Evolutionary conservation across 176 grass and related monocot species (phyloP), one percentile per base, ranked within the genome.

Genomic region (Elaeis guineensis): DNA sequence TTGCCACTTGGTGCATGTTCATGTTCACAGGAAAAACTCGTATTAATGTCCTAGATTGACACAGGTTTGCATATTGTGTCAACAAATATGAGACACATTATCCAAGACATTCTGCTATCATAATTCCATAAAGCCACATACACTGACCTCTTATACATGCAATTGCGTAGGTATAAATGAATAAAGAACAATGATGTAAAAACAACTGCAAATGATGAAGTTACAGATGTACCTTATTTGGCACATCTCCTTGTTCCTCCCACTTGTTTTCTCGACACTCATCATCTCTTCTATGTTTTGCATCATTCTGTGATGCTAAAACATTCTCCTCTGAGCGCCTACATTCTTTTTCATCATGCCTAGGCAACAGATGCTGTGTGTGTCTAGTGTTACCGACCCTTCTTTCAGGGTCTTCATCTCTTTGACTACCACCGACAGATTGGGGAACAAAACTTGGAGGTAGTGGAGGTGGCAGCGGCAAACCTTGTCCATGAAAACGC

Each of bases 381-480:
- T 90, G 87, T 58, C 82, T 79, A 50, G 79, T 54, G 30, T 73
- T 80, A 55, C 67, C 63, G 72, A 64, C 59, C 54, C 87, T 86
- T 66, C 69, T 66, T 4, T 90, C 82, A 49, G 69, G 28, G 52
- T 90, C 87, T 55, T 90, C 82, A 71, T 86, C 87, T 74, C 87
- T 85, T 58, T 72, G 72, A 25, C 72, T 74, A n/a, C 71, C 78
- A 70, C 57, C 76, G 51, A 92, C 80, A 55, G 86, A 91, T 63
- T 98, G 87, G 19, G 93, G 93, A 59, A 98, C 93, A 83, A 98
- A 98, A 63, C 93, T 98, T 57, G 84, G 21, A 12, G 93, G 93
- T 71, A 98, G 85, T 20, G 93, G 93, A 56, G 93, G 93, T 5
- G 88, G 93, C 7, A 88, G 93, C 25, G 93, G 93, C 76, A 98